A percentile compares a stretch with the other conserved stretches of the same genome.
Conservation (phyloP, 2,329 filamentous ascomycete genomes). For the Fusarium beomiforme region DNA sequence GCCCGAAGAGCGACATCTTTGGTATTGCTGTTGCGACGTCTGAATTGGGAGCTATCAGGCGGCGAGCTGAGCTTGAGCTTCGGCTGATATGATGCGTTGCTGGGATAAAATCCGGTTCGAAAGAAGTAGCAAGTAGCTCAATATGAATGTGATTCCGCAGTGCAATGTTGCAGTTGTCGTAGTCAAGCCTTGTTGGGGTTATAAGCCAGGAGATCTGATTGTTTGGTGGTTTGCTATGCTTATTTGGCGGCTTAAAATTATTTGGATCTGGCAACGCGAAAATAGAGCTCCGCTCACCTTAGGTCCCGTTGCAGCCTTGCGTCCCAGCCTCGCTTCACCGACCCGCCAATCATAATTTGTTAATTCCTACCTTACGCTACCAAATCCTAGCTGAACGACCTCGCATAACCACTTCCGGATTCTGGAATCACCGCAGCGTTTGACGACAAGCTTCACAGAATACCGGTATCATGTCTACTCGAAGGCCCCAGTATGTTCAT, state of each 20-base stretch:
- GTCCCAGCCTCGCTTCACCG: constrained; percentile 45
- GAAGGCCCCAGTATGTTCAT: constrained; percentile 54
- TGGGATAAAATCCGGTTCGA: constrained; percentile 6
- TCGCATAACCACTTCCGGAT: constrained; percentile 42
- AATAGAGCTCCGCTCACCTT: constrained; percentile 36
- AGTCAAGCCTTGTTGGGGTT: not conserved
- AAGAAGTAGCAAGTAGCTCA: not conserved
- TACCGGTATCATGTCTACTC: constrained; percentile 53
- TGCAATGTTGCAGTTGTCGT: not conserved
- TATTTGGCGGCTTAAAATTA: constrained; percentile 42
- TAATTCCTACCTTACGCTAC: constrained; percentile 55
- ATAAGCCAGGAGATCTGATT: constrained; percentile 30
- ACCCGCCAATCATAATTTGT: constrained; percentile 49
- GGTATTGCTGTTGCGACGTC: constrained; percentile 34
- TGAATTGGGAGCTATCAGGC: constrained; percentile 14
- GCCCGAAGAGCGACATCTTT: constrained; percentile 54
- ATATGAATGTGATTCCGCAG: not conserved
- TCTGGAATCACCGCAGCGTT: constrained; percentile 44
- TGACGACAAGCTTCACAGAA: constrained; percentile 43
- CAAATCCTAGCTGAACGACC: constrained; percentile 47
- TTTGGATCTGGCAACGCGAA: constrained; percentile 45
- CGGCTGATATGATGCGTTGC: constrained; percentile 15
- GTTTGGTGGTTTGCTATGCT: constrained; percentile 33
- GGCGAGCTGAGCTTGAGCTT: constrained; percentile 31
- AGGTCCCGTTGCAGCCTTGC: constrained; percentile 28